Conservation (phyloP, 2,329 filamentous ascomycete genomes). For the Diaporthe ampelina region DNA sequence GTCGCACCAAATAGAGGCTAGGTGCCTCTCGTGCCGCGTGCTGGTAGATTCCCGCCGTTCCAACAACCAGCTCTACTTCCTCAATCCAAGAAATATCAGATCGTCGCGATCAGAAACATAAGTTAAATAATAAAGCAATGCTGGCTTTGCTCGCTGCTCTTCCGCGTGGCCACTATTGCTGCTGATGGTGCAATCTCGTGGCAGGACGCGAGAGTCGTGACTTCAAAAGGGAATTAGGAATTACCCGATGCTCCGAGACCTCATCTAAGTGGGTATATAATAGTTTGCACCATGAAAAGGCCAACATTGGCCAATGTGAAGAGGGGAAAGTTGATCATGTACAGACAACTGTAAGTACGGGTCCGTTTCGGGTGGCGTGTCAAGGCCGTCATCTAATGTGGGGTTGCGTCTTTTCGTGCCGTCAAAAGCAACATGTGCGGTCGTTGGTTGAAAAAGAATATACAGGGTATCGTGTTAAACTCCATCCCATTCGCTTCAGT, state of each 20-base stretch:
- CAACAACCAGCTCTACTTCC: conserved; percentile 3
- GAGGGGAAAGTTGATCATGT: conserved; percentile 14
- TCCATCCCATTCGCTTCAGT: neutral
- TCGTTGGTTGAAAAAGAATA: conserved; percentile 9
- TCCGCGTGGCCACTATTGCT: neutral
- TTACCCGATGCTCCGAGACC: conserved; percentile 20
- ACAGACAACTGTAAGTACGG: conserved; percentile 32
- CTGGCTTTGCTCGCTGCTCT: conserved; percentile 20
- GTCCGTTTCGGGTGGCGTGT: neutral
- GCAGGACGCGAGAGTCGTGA: conserved; percentile 8
- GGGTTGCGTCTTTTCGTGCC: conserved; percentile 15
- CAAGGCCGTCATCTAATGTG: neutral
- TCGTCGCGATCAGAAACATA: neutral
- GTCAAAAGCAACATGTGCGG: conserved; percentile 28
- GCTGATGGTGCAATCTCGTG: conserved; percentile 20
- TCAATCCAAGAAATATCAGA: conserved; percentile 29
- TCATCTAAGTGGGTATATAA: conserved; percentile 34
- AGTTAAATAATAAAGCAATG: neutral
- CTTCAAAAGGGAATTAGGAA: conserved; percentile 26
- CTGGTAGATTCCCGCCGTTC: neutral
- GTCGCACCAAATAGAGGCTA: conserved; percentile 3
- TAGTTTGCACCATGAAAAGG: conserved; percentile 23
- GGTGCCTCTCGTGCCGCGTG: neutral
- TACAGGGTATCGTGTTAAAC: conserved; percentile 30
- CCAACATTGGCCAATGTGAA: conserved; percentile 9